Base-by-base conservation (phyloP, 1,139 yeast genomes). In the Lipomyces yarrowii region DNA sequence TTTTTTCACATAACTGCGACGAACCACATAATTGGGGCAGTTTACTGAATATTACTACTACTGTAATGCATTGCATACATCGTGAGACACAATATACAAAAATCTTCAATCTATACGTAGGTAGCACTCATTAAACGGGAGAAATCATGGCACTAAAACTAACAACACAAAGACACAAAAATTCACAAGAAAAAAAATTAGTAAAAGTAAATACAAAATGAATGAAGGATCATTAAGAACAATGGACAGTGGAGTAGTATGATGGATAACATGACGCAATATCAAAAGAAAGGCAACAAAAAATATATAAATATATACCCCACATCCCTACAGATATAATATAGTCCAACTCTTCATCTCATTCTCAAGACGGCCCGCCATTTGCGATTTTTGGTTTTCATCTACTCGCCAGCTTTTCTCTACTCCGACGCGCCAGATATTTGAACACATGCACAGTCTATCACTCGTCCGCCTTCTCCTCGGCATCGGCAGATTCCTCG, bases 391-490 rank as follows among this genome's bases (percentile, higher is more conserved):
- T 52, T 52, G 32, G 10, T 52, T 52, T 52, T 21, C 48, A 15
- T 42, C 48, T 42, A 42, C 48, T 42, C 48, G 48, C 48, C 48
- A 5, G 11, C 30, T 42, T 42, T 42, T 42, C 48, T 42, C 48
- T 42, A 42, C 23, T n/a, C 48, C 48, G 21, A 18, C 48, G 21
- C 48, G 48, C 48, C 23, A 42, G 23, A 42, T 52, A 26, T 21
- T 52, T 52, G 21, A n/a, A 52, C 32, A 52, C 10, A 39, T 30
- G 37, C 35, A 10, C 42, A 26, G 60, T 7, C 26, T 18, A 30
- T 42, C 18, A 42, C 23, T 55, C 63, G 15, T 57, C 64, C 11
- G 46, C 59, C n/a, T 56, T 56, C 63, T 37, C 64, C 30, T 55
- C 67, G 11, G n/a, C 58, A 4, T 26, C 60, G n/a, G 15, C 61